phyloP scores from a whole-genome alignment of 2,329 filamentous ascomycete species.

The Colletotrichum sp. region DNA sequence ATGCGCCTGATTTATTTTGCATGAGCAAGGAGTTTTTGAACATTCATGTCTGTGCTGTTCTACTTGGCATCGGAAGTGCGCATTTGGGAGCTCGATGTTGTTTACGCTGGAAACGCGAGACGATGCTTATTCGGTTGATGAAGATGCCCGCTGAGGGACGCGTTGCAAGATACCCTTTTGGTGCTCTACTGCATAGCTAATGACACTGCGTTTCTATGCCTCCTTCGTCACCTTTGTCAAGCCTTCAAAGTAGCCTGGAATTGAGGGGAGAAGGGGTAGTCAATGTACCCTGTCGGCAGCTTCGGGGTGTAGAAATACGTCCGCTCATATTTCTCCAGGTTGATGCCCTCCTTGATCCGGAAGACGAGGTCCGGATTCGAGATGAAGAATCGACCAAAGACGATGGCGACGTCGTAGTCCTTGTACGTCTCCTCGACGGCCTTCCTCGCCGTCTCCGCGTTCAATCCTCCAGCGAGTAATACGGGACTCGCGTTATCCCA shows the following conservation, averaged over 20 bases:
- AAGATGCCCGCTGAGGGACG: background rate
- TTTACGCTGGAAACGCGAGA: background rate
- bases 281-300: constrained; percentile 24
- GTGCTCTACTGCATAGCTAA: background rate
- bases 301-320: constrained; percentile 31
- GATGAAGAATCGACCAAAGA: constrained; percentile 39
- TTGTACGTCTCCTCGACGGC: constrained; percentile 28
- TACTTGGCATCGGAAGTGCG: background rate
- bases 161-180: background rate
- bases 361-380: constrained; percentile 39
- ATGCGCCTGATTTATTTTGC: background rate
- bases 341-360: constrained; percentile 30
- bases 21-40: background rate
- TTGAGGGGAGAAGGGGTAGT: constrained; percentile 28
- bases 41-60: no score
- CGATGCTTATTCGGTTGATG: background rate
- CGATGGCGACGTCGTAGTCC: constrained; percentile 30
- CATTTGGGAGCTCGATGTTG: background rate
- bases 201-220: background rate
- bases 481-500: constrained; percentile 36
- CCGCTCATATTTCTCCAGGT: constrained; percentile 31
- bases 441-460: constrained; percentile 26
- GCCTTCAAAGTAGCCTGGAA: constrained; percentile 19
- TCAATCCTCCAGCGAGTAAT: constrained; percentile 35
- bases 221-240: background rate